phyloP scores from a whole-genome alignment of 1,139 yeast species.

The Suhomyces terraborum region DNA sequence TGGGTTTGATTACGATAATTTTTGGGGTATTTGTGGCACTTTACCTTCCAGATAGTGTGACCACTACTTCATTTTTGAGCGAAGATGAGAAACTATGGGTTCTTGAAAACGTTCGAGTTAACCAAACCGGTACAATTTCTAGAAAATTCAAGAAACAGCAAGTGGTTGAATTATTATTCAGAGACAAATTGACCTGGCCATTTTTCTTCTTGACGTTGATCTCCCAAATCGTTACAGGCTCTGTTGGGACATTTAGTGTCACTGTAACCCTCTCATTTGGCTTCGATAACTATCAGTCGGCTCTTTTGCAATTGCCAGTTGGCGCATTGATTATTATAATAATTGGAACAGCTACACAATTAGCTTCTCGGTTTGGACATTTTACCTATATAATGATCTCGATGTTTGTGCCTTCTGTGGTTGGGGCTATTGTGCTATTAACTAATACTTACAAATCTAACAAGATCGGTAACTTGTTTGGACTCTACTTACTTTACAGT shows the following conservation, averaged over 20 bases:
- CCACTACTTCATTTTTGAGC: constrained; percentile 38
- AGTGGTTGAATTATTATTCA: constrained; percentile 32
- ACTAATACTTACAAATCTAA: constrained; percentile 21
- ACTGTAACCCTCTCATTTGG: constrained; percentile 43
- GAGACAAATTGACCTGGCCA: constrained; percentile 42
- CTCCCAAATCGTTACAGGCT: constrained; percentile 45
- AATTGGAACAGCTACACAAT: constrained; percentile 34
- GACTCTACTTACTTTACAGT: constrained; percentile 37
- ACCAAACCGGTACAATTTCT: constrained; percentile 33
- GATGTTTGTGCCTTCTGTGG: constrained; percentile 38
- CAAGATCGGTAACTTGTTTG: constrained; percentile 35
- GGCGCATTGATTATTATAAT: constrained; percentile 40
- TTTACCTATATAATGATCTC: constrained; percentile 30
- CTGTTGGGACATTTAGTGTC: constrained; percentile 42
- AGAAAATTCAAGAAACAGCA: constrained; percentile 30
- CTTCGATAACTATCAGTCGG: constrained; percentile 33
- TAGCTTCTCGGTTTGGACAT: constrained; percentile 30
- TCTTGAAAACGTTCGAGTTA: constrained; percentile 18
- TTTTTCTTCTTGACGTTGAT: constrained; percentile 36
- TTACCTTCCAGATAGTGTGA: constrained; percentile 44
- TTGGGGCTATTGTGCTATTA: constrained; percentile 40
- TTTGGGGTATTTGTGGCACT: constrained; percentile 33
- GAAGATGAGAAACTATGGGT: constrained; percentile 37
- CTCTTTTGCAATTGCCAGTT: constrained; percentile 44
- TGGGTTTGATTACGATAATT: constrained; percentile 37